Base-by-base conservation (phyloP, 106 monocot genomes). In the Allium sativum region DNA sequence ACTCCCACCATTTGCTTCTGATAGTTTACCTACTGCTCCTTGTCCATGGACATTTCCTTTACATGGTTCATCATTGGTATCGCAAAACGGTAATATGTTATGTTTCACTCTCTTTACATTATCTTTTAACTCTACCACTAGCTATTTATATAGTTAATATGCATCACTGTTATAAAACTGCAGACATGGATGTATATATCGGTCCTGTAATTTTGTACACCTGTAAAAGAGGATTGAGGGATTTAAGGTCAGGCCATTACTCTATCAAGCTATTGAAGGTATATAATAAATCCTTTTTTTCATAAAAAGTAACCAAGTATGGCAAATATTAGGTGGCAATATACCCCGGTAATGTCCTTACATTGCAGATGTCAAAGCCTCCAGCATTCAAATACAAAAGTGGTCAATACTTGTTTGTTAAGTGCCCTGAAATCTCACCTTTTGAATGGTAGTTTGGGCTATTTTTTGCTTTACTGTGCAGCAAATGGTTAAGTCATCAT, bases 121-220 rank as follows among this genome's bases (percentile, higher is more conserved):
- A 8, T 8, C 47, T 8, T 47, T 8, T 12, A 52, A 55, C 40
- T 48, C 44, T 55, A 16, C 22, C 18, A n/a, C 9, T 12, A 8
- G 15, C 2, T 59, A 58, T 9, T 15, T 17, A 7, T 58, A 58
- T 12, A 13, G 44, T 15, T 42, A 41, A 18, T n/a, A 21, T 42
- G 18, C n/a, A n/a, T n/a, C n/a, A n/a, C n/a, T n/a, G 9, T 56
- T 59, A 70, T 4, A 47, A 13, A 55, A 10, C 43, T 68, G 56
- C 74, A 93, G 93, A 93, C 88, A 59, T 93, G 93, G 93, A 88
- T 93, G 93, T 93, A 93, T 66, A 68, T 93, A 8, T 70, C 84
- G 18, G 77, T 31, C 93, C 93, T 1, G 61, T 93, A 44, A 72
- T 79, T 61, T 66, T 93, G 13, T 93, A 93, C 73, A 74, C 74